Conservation (phyloP, 2,329 filamentous ascomycete genomes). For the Ophiostoma novo-ulmi region DNA sequence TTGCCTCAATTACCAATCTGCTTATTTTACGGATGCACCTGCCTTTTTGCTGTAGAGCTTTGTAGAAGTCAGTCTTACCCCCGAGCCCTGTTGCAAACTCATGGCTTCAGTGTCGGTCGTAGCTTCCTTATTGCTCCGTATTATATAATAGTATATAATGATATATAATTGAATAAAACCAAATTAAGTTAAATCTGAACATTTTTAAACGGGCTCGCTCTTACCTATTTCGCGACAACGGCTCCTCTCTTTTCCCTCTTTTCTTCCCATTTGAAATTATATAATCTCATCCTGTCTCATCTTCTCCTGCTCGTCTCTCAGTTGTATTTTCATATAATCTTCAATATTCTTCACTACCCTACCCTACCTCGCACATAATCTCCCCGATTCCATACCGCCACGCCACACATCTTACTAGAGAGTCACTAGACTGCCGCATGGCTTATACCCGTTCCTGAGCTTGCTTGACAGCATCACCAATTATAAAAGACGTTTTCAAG, state of each 20-base stretch:
- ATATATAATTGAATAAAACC: background rate
- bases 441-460: conserved; percentile 14
- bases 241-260: background rate
- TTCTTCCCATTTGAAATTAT: background rate
- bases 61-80: background rate
- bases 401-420: conserved; percentile 4
- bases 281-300: background rate
- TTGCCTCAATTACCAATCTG: conserved; percentile 5
- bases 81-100: background rate
- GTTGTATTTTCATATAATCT: background rate
- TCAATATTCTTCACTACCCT: background rate
- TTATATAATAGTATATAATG: background rate
- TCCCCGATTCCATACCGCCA: background rate
- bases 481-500: background rate
- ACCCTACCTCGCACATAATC: conserved; percentile 6
- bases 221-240: background rate
- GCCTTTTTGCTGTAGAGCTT: background rate
- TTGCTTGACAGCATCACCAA: background rate
- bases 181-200: background rate
- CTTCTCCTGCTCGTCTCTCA: background rate
- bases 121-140: conserved; percentile 8
- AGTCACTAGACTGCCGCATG: conserved; percentile 14
- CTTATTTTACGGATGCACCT: background rate
- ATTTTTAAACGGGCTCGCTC: background rate
- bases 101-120: background rate